Percentiles rank a stretch among this genome's conserved stretches.
Conservation (phyloP, 352 stramenopile species). For the Phytophthora nicotianae region DNA sequence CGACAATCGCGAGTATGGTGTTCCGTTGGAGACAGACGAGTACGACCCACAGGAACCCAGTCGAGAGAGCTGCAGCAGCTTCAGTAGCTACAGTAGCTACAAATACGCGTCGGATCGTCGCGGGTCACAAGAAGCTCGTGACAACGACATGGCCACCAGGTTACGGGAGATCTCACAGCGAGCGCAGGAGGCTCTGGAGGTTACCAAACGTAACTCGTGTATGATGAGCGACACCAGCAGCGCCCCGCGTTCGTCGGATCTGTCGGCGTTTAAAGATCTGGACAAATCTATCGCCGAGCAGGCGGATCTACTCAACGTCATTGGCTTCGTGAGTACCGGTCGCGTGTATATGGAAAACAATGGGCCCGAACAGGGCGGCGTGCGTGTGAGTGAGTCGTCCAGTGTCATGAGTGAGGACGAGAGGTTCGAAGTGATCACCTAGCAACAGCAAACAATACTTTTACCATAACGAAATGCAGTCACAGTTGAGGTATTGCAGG, state of each 20-base stretch:
- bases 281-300: conserved; percentile 80
- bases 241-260: conserved; percentile 63
- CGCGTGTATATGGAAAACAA: conserved; percentile 78
- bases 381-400: conserved; percentile 69
- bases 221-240: conserved; percentile 83
- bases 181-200: conserved; percentile 66
- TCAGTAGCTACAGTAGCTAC: conserved; percentile 26
- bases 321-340: conserved; percentile 75
- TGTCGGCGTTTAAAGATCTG: conserved; percentile 66
- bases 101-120: conserved; percentile 34
- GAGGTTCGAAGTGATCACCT: conserved; percentile 70
- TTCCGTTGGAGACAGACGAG: conserved; percentile 45
- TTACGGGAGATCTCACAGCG: conserved; percentile 70
- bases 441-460: conserved; percentile 11
- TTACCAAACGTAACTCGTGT: conserved; percentile 71
- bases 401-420: conserved; percentile 53
- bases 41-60: conserved; percentile 29
- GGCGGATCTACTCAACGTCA: conserved; percentile 75
- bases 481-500: background rate
- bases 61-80: conserved; percentile 32
- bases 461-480: conserved; percentile 5
- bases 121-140: conserved; percentile 46
- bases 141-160: conserved; percentile 56
- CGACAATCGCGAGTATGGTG: conserved; percentile 46
- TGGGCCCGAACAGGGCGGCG: conserved; percentile 51